Evolutionary conservation across 495 filamentous ascomycete species (phyloP).

Genomic region (Penicillium macrosclerotiorum): DNA sequence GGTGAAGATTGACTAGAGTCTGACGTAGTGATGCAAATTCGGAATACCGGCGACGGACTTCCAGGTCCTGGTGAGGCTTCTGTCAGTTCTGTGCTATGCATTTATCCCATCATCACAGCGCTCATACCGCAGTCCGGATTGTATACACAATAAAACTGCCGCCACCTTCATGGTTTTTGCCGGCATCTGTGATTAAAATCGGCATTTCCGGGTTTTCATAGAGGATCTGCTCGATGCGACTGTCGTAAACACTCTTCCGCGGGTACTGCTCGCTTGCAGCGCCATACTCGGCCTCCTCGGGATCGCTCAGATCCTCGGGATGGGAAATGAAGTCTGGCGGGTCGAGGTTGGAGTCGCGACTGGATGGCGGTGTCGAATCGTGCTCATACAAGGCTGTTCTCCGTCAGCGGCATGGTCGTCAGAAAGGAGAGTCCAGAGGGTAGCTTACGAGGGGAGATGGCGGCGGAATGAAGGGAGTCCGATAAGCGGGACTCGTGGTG

Average conservation of each 20-base stretch:
- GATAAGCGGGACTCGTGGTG: constrained; percentile 76
- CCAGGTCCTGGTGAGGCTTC: constrained; percentile 65
- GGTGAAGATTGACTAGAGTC: constrained; percentile 85
- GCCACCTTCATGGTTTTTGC: constrained; percentile 88
- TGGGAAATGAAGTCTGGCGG: constrained; percentile 60
- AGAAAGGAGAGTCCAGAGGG: constrained; percentile 6
- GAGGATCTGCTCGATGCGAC: constrained; percentile 91
- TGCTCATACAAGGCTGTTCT: constrained; percentile 40
- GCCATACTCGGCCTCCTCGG: constrained; percentile 50
- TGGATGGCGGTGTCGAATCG: constrained; percentile 48
- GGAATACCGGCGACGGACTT: constrained; percentile 92
- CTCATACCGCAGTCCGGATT: constrained; percentile 83
- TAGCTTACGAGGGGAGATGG: constrained; percentile 50
- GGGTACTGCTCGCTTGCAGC: constrained; percentile 32
- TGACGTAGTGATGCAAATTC: constrained; percentile 93
- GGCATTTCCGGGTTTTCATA: constrained; percentile 89
- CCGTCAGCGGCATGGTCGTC: constrained; percentile 14
- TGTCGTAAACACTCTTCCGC: constrained; percentile 85
- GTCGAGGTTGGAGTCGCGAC: constrained; percentile 46
- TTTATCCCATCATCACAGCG: not conserved
- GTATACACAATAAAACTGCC: constrained; percentile 96
- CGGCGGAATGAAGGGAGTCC: constrained; percentile 64
- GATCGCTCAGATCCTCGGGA: constrained; percentile 57
- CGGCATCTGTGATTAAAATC: constrained; percentile 88
- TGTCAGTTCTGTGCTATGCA: constrained; percentile 9